Percentiles rank a stretch among this genome's conserved stretches.
Evolutionary conservation across 176 grass and related monocot species (phyloP).

Genomic region (Tuctoria greenei): DNA sequence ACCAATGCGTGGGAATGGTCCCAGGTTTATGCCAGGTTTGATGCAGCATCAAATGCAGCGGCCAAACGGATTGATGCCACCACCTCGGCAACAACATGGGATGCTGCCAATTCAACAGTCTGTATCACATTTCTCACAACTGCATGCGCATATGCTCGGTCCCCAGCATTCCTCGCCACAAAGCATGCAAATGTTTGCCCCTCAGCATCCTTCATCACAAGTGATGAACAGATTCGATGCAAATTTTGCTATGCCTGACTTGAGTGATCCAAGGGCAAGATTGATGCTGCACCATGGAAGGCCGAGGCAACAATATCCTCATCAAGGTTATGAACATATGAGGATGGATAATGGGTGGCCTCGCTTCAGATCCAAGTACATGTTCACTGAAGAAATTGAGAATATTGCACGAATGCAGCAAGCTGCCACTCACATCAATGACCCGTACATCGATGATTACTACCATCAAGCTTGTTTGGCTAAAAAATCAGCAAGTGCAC

Average conservation of each 20-base stretch:
- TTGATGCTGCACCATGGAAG: slow-evolving; percentile 38
- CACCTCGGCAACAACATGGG: slow-evolving; percentile 43
- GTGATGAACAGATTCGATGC: slow-evolving; percentile 53
- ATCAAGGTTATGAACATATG: slow-evolving; percentile 43
- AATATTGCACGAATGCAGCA: slow-evolving; percentile 79
- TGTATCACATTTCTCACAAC: slow-evolving; percentile 42
- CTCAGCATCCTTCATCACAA: slow-evolving; percentile 54
- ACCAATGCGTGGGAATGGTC: slow-evolving; percentile 24
- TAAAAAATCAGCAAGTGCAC: slow-evolving; percentile 58
- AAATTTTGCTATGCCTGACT: slow-evolving; percentile 45
- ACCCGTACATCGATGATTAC: slow-evolving; percentile 82
- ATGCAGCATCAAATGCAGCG: slow-evolving; percentile 37
- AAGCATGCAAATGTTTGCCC: slow-evolving; percentile 41
- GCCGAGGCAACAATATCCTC: slow-evolving; percentile 40
- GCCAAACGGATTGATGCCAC: slow-evolving; percentile 44
- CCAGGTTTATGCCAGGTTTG: slow-evolving; percentile 38
- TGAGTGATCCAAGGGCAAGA: slow-evolving; percentile 59
- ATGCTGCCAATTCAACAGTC: slow-evolving; percentile 47
- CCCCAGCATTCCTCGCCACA: slow-evolving; percentile 43
- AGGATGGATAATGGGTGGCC: slow-evolving; percentile 57
- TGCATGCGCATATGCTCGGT: slow-evolving; percentile 43
- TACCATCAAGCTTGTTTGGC: slow-evolving; percentile 85
- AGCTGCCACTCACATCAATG: slow-evolving; percentile 63
- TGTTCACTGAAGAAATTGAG: slow-evolving; percentile 70
- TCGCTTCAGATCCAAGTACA: slow-evolving; percentile 61